phyloP scores from a whole-genome alignment of 2,329 filamentous ascomycete genomes.

The Fusarium burgessii region DNA sequence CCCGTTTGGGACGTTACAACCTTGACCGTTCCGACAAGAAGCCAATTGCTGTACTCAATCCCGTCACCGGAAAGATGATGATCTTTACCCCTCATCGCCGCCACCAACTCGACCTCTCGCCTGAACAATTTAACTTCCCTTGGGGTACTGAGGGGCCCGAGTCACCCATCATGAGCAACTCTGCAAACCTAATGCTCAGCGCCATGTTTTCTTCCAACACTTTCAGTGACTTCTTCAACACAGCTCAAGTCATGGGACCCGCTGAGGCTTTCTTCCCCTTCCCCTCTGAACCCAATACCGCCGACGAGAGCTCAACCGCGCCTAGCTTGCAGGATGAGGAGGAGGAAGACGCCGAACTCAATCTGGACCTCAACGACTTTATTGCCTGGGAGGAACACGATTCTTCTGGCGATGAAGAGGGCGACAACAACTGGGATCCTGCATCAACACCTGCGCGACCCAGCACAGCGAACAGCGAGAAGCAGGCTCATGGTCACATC shows the following conservation, averaged over 20 bases:
- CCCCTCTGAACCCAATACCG: constrained; percentile 68
- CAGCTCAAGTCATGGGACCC: constrained; percentile 76
- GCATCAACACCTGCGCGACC: constrained; percentile 65
- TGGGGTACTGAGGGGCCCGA: constrained; percentile 58
- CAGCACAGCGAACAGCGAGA: constrained; percentile 62
- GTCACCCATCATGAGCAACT: constrained; percentile 72
- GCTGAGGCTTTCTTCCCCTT: constrained; percentile 82
- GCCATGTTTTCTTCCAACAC: constrained; percentile 72
- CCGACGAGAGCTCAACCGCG: constrained; percentile 60
- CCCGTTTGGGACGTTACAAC: constrained; percentile 66
- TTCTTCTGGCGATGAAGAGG: constrained; percentile 70
- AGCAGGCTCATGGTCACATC: constrained; percentile 68
- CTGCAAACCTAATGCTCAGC: constrained; percentile 82
- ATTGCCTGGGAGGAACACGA: constrained; percentile 73
- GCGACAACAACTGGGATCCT: constrained; percentile 60
- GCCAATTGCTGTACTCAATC: constrained; percentile 69
- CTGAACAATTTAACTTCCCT: constrained; percentile 66
- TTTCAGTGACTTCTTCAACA: constrained; percentile 68
- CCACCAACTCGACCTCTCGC: constrained; percentile 64
- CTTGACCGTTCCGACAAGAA: constrained; percentile 66
- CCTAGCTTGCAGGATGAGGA: constrained; percentile 61
- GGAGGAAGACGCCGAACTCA: constrained; percentile 73
- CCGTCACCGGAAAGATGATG: constrained; percentile 70
- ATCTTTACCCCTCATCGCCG: constrained; percentile 68
- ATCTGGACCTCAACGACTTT: constrained; percentile 77